These are phyloP conservation scores for Suhomyces taliae DNA, from an alignment of 1,139 yeast species.

Conservation along the genomic window DNA sequence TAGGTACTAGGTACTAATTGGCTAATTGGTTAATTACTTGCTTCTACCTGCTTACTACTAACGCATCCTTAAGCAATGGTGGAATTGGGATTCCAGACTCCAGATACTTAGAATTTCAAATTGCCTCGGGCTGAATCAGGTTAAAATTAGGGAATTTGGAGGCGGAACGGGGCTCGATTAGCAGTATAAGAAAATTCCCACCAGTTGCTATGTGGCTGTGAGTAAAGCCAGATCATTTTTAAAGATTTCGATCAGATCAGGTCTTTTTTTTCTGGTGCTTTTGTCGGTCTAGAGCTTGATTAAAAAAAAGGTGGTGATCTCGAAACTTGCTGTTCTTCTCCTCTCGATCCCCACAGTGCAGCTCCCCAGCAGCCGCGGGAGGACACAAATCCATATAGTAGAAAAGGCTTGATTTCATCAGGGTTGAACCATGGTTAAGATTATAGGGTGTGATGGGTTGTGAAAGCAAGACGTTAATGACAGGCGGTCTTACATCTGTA, in stretches of 20 bases:
- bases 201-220: neutral
- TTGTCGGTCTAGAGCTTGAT: neutral
- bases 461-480: too few species aligned
- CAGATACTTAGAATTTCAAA: neutral
- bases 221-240: neutral
- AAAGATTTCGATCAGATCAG: neutral
- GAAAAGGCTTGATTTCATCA: too few species aligned
- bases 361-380: neutral
- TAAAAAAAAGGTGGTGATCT: too few species aligned
- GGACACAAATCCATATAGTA: too few species aligned
- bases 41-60: too few species aligned
- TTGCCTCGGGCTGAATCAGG: neutral
- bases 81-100: neutral
- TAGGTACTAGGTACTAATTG: too few species aligned
- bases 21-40: too few species aligned
- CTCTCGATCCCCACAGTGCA: neutral
- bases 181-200: neutral
- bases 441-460: too few species aligned
- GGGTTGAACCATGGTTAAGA: too few species aligned
- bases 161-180: neutral
- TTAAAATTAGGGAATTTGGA: neutral
- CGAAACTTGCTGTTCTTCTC: neutral
- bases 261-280: neutral
- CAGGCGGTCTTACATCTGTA: neutral
- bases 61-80: too few species aligned